Conservation (phyloP, 2,329 filamentous ascomycete genomes). For the Alternaria conjuncta region DNA sequence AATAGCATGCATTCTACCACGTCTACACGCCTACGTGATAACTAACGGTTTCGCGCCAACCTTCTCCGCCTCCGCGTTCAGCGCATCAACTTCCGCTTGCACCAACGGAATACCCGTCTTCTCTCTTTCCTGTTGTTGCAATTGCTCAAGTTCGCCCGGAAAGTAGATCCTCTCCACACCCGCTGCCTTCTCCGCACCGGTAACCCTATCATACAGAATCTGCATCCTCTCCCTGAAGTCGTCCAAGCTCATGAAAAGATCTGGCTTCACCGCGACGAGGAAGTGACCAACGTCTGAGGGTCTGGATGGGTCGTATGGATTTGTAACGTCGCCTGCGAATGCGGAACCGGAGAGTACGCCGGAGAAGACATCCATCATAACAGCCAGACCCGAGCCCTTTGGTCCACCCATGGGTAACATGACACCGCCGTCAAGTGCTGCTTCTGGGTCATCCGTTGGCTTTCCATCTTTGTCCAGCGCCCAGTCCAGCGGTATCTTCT, state of each 20-base stretch:
- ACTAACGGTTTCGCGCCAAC: slow-evolving; percentile 42
- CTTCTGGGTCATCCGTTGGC: slow-evolving; percentile 72
- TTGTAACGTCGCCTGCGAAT: slow-evolving; percentile 78
- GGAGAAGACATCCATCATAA: slow-evolving; percentile 93
- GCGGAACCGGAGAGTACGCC: slow-evolving; percentile 78
- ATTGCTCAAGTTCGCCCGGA: slow-evolving; percentile 50
- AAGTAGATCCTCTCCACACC: slow-evolving; percentile 64
- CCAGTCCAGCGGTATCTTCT: slow-evolving; percentile 74
- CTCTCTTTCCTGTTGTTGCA: slow-evolving; percentile 35
- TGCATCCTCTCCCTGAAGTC: slow-evolving; percentile 72
- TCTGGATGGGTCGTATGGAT: slow-evolving; percentile 74
- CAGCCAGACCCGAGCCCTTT: slow-evolving; percentile 75
- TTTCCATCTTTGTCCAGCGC: slow-evolving; percentile 74
- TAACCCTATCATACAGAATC: slow-evolving; percentile 62
- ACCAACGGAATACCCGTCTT: slow-evolving; percentile 57
- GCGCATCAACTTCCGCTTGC: slow-evolving; percentile 53
- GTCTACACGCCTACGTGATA: neutral
- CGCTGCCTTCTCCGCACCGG: slow-evolving; percentile 58
- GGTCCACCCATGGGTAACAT: slow-evolving; percentile 89
- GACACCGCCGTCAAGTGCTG: slow-evolving; percentile 67
- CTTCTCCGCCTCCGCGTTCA: slow-evolving; percentile 57
- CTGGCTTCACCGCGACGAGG: slow-evolving; percentile 68
- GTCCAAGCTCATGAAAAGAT: slow-evolving; percentile 73
- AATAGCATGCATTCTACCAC: no score
- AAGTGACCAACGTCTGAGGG: slow-evolving; percentile 77